phyloP scores from a whole-genome alignment of 306 rosid species.

The Quillaja saponaria region DNA sequence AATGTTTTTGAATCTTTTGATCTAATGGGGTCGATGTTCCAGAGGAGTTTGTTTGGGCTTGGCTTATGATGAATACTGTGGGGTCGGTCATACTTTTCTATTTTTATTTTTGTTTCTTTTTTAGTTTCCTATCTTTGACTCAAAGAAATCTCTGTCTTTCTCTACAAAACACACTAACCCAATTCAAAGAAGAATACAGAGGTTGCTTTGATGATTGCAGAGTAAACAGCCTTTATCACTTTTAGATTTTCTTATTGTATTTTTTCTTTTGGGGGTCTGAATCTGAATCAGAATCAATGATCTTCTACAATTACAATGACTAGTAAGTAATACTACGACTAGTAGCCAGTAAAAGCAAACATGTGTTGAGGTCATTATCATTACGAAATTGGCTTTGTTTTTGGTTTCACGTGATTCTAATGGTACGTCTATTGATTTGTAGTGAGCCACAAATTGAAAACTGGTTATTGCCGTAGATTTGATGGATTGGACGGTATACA shows the following conservation, averaged over 20 bases:
- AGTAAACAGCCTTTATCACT: no score
- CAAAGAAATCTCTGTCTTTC: constrained; percentile 24
- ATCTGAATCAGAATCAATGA: no score
- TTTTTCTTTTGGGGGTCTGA: no score
- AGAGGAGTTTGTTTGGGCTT: constrained; percentile 42
- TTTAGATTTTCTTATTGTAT: no score
- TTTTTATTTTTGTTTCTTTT: not conserved
- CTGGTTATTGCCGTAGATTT: constrained; percentile 46
- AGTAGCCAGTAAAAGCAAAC: constrained; percentile 14
- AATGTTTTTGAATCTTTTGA: constrained; percentile 57
- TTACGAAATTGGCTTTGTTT: constrained; percentile 51
- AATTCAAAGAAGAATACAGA: not conserved
- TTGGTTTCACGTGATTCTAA: constrained; percentile 67
- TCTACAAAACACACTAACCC: no score
- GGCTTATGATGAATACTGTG: constrained; percentile 38
- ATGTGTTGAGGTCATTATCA: constrained; percentile 40
- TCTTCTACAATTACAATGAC: constrained; percentile 15
- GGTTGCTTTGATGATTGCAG: constrained; percentile 30
- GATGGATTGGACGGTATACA: constrained; percentile 58
- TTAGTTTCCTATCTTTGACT: constrained; percentile 52
- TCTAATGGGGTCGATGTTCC: constrained; percentile 41
- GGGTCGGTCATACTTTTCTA: constrained; percentile 19
- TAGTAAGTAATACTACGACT: not conserved
- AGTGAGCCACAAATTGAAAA: constrained; percentile 41
- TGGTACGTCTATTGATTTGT: constrained; percentile 43